Percentiles rank a stretch among this genome's conserved stretches.
These are phyloP conservation scores for Pleurotus djamor DNA, from an alignment of 768 basidiomycete genomes.

Conservation along the genomic window DNA sequence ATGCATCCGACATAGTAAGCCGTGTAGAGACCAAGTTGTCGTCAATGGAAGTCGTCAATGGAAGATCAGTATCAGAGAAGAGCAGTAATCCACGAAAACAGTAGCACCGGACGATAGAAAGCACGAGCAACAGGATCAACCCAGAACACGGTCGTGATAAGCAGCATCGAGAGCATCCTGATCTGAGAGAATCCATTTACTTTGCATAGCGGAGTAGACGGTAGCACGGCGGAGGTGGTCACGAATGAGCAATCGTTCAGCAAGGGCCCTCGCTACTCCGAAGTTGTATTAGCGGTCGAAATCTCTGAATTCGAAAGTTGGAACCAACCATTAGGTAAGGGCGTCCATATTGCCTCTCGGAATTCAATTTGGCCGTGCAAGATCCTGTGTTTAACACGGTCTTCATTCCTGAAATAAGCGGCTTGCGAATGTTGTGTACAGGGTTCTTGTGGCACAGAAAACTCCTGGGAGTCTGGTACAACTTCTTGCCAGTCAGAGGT, in stretches of 20 bases:
- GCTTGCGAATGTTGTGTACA: constrained; percentile 35
- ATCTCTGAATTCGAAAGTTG: too few species aligned
- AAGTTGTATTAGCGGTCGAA: neutral
- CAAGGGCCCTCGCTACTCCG: constrained; percentile 55
- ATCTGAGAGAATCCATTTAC: constrained; percentile 68
- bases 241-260: constrained; percentile 58
- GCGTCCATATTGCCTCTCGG: constrained; percentile 49
- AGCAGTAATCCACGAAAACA: neutral
- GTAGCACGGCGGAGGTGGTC: constrained; percentile 61
- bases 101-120: neutral
- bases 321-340: constrained; percentile 54
- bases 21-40: too few species aligned
- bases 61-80: neutral
- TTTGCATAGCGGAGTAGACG: constrained; percentile 56
- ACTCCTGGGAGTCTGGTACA: constrained; percentile 2
- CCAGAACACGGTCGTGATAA: constrained; percentile 29
- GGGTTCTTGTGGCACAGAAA: neutral
- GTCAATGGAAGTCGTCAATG: too few species aligned
- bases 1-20: too few species aligned
- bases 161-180: constrained; percentile 55
- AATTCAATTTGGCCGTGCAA: constrained; percentile 62
- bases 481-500: constrained; percentile 31
- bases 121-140: constrained; percentile 8
- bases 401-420: constrained; percentile 45
- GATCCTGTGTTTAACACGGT: constrained; percentile 67